phyloP scores from a whole-genome alignment of 805 yeast genomes.

The Candida suzukii region DNA sequence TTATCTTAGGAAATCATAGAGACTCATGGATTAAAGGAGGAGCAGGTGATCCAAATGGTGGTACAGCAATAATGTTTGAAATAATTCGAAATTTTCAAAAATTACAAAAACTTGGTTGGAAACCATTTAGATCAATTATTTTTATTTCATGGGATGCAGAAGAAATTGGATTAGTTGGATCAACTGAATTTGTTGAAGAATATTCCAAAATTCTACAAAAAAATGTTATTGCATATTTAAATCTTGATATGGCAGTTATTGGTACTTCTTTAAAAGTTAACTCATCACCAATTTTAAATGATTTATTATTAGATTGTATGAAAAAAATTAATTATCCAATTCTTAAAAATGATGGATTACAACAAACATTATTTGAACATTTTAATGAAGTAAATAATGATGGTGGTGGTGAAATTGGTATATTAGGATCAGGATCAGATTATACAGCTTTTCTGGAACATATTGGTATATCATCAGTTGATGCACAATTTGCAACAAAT shows the following conservation, averaged over 20 bases:
- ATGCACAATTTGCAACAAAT: conserved; percentile 42
- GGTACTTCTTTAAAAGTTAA: conserved; percentile 47
- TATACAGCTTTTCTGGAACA: conserved; percentile 55
- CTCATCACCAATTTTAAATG: conserved; percentile 54
- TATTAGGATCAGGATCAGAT: conserved; percentile 68
- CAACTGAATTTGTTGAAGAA: conserved; percentile 73
- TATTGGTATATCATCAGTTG: conserved; percentile 54
- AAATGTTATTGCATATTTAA: conserved; percentile 59
- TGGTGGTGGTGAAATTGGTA: conserved; percentile 35
- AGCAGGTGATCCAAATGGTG: conserved; percentile 75
- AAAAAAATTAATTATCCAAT: conserved; percentile 40
- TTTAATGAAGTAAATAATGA: conserved; percentile 23
- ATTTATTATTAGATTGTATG: conserved; percentile 38
- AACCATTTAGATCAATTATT: conserved; percentile 61
- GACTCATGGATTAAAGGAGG: conserved; percentile 80
- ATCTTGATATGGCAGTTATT: conserved; percentile 57
- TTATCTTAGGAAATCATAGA: conserved; percentile 68
- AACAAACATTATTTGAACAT: conserved; percentile 28
- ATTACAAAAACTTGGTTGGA: conserved; percentile 54
- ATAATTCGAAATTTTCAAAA: conserved; percentile 52
- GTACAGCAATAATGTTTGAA: conserved; percentile 60
- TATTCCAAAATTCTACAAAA: conserved; percentile 36
- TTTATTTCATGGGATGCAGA: conserved; percentile 82
- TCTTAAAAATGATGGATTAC: conserved; percentile 1
- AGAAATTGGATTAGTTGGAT: conserved; percentile 65